A percentile compares a stretch with the other conserved stretches of the same genome.
Evolutionary conservation across 2,329 filamentous ascomycete species (phyloP).

Genomic region (Diplocarpon mali): DNA sequence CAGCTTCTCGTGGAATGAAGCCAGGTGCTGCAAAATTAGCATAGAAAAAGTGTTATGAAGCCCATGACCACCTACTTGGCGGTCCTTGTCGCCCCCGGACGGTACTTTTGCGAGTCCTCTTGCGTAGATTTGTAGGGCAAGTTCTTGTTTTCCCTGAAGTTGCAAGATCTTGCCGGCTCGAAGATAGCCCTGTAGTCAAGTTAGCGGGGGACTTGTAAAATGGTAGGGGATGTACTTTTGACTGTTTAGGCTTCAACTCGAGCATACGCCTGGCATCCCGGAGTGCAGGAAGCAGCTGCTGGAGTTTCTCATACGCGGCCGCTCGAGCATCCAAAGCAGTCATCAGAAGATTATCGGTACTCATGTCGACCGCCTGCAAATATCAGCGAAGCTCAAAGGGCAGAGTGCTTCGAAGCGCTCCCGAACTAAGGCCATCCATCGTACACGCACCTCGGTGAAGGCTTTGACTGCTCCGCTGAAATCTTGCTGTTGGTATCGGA

Average conservation of each 20-base stretch:
- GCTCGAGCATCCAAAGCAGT: slow-evolving; percentile 27
- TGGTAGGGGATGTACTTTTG: slow-evolving; percentile 17
- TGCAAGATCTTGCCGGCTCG: slow-evolving; percentile 26
- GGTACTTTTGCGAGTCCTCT: slow-evolving; percentile 26
- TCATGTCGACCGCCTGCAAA: slow-evolving; percentile 19
- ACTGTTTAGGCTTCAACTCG: slow-evolving; percentile 21
- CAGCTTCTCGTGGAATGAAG: slow-evolving; percentile 24
- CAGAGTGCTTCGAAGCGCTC: background rate
- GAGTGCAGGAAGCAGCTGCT: slow-evolving; percentile 21
- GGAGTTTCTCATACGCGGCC: slow-evolving; percentile 27
- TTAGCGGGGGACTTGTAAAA: background rate
- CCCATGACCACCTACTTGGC: slow-evolving; percentile 14
- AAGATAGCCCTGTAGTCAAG: slow-evolving; percentile 24
- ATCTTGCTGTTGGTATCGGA: slow-evolving; percentile 23
- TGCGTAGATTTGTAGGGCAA: slow-evolving; percentile 28
- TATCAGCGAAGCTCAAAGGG: slow-evolving; percentile 2
- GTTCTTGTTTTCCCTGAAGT: slow-evolving; percentile 19
- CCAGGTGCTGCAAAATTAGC: slow-evolving; percentile 21
- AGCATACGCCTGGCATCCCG: slow-evolving; percentile 27
- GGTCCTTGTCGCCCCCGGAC: slow-evolving; percentile 22
- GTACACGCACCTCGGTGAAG: slow-evolving; percentile 19
- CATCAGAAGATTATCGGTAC: slow-evolving; percentile 19
- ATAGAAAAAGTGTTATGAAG: background rate
- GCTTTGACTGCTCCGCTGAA: slow-evolving; percentile 20
- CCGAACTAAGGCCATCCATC: background rate